These are phyloP conservation scores for Didymella pomorum DNA, from an alignment of 2,329 filamentous ascomycete species.

Conservation along the genomic window DNA sequence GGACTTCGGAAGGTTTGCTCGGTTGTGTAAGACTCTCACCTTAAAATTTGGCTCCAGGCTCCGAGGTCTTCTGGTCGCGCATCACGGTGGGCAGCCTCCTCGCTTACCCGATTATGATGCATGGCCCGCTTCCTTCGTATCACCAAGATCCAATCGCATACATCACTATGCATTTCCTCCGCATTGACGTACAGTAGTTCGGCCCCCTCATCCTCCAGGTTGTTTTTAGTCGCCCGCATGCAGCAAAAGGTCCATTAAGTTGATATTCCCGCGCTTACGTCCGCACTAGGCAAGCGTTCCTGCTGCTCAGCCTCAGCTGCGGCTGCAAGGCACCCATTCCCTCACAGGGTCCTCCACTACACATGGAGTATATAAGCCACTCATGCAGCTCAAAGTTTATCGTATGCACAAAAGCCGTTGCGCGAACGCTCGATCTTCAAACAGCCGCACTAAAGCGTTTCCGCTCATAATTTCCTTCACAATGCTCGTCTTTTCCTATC, in stretches of 20 bases:
- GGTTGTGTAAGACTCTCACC: too few relatives aligned
- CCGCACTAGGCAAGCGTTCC: slow-evolving; percentile 6
- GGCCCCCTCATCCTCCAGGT: neutral
- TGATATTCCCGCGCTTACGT: slow-evolving; percentile 14
- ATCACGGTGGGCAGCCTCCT: neutral
- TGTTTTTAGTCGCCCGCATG: slow-evolving; percentile 7
- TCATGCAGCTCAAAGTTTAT: neutral
- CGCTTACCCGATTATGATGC: neutral
- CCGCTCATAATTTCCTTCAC: neutral
- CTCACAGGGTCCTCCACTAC: neutral
- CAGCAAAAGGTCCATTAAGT: slow-evolving; percentile 8
- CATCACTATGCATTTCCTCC: neutral
- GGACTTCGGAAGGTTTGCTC: too few relatives aligned
- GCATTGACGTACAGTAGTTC: neutral
- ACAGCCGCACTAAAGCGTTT: neutral
- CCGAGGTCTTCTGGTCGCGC: neutral
- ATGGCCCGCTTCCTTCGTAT: neutral
- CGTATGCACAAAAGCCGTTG: neutral
- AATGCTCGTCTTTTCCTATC: slow-evolving; percentile 7
- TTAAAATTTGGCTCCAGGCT: neutral
- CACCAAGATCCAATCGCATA: neutral
- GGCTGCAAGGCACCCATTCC: slow-evolving; percentile 9
- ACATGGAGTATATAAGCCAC: slow-evolving; percentile 1
- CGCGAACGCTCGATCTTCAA: neutral
- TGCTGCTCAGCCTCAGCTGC: slow-evolving; percentile 17